These are phyloP conservation scores for Camellia japonica DNA, from an alignment of 148 eudicot species.

Conservation along the genomic window DNA sequence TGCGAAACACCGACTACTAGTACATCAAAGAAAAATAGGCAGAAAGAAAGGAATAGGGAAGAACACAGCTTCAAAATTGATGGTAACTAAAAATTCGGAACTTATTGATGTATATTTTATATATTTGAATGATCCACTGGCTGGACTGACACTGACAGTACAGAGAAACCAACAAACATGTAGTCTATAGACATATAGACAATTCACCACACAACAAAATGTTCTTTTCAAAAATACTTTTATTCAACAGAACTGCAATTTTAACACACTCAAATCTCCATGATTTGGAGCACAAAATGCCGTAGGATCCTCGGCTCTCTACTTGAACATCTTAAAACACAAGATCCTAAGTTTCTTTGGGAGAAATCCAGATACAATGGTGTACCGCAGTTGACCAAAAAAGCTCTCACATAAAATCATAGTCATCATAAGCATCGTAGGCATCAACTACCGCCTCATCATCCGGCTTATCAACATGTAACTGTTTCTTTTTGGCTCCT, in stretches of 20 bases:
- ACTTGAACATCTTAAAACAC: neutral
- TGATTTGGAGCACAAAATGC: conserved; percentile 14
- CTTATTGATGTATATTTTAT: neutral
- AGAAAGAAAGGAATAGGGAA: neutral
- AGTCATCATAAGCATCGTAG: conserved; percentile 67
- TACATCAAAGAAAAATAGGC: neutral
- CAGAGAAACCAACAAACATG: neutral
- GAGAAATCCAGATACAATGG: neutral
- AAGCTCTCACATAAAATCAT: conserved; percentile 76
- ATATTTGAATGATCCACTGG: neutral
- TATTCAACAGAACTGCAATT: conserved; percentile 10
- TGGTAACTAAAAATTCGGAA: neutral
- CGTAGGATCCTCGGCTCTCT: conserved; percentile 11
- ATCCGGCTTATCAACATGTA: conserved; percentile 73
- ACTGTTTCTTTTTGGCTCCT: conserved; percentile 85
- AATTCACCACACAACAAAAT: neutral
- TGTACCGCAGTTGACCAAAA: neutral
- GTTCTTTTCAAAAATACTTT: neutral
- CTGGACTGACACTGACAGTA: neutral
- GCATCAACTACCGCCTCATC: conserved; percentile 57
- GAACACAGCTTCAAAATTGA: neutral
- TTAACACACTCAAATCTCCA: neutral
- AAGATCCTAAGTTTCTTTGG: conserved; percentile 6
- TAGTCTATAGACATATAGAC: neutral
- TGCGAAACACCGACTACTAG: no score